Conservation (phyloP, 805 yeast genomes). For the Saccharomycopsis fibuligera region DNA sequence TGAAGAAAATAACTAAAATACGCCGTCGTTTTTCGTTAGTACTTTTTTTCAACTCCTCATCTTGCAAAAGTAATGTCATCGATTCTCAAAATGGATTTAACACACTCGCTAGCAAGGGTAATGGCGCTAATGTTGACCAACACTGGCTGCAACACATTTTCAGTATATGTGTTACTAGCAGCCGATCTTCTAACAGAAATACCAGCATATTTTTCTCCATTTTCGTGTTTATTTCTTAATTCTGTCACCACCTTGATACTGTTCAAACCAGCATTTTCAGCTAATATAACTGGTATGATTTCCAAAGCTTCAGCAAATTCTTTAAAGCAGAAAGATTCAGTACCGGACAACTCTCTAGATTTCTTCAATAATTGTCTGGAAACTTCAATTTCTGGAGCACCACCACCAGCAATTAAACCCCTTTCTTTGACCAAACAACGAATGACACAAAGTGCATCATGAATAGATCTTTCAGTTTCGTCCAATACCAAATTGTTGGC, state of each 20-base stretch:
- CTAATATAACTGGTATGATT: slow-evolving; percentile 87
- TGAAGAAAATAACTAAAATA: too few relatives aligned
- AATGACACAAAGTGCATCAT: slow-evolving; percentile 92
- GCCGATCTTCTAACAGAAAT: slow-evolving; percentile 92
- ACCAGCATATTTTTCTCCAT: slow-evolving; percentile 91
- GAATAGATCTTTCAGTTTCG: slow-evolving; percentile 95
- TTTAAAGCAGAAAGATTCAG: slow-evolving; percentile 84
- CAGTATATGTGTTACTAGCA: slow-evolving; percentile 83
- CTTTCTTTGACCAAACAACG: slow-evolving; percentile 75
- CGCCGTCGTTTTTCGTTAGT: too few relatives aligned
- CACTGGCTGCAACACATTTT: slow-evolving; percentile 94
- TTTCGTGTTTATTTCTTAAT: slow-evolving; percentile 82
- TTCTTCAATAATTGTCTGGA: slow-evolving; percentile 69
- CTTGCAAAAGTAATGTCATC: slow-evolving; percentile 95
- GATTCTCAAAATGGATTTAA: slow-evolving; percentile 89
- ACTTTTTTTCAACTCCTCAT: too few relatives aligned
- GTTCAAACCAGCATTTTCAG: slow-evolving; percentile 92
- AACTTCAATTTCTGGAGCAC: slow-evolving; percentile 94
- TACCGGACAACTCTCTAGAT: slow-evolving; percentile 68
- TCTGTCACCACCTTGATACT: slow-evolving; percentile 90
- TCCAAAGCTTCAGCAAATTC: slow-evolving; percentile 91
- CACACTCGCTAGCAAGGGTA: slow-evolving; percentile 92
- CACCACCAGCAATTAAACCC: slow-evolving; percentile 96
- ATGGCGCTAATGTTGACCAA: slow-evolving; percentile 92
- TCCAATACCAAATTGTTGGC: slow-evolving; percentile 86